These are phyloP conservation scores for Colletotrichum phormii DNA, from an alignment of 2,329 filamentous ascomycete genomes.

Conservation along the genomic window DNA sequence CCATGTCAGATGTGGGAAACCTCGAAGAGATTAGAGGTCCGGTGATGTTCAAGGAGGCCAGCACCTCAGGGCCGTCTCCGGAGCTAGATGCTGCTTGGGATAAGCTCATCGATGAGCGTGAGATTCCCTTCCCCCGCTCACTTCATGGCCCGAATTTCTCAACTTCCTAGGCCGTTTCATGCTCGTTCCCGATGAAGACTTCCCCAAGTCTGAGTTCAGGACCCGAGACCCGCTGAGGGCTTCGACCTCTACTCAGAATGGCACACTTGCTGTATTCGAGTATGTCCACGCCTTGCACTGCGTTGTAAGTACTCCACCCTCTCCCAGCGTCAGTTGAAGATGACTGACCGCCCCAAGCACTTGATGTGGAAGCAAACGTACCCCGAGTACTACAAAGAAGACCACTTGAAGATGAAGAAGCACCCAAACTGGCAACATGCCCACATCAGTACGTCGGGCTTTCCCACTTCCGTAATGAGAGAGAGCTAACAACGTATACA, in stretches of 20 bases:
- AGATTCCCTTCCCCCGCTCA: too few relatives aligned
- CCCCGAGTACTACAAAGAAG: not conserved
- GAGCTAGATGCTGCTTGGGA: not conserved
- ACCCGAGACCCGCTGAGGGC: not conserved
- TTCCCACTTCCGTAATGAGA: not conserved
- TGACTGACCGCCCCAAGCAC: not conserved
- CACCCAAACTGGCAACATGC: not conserved
- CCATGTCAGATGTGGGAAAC: not conserved
- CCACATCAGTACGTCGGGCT: not conserved
- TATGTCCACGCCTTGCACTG: not conserved
- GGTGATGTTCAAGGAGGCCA: not conserved
- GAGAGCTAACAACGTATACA: not conserved
- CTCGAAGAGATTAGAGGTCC: not conserved
- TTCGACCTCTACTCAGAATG: not conserved
- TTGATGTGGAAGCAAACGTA: not conserved
- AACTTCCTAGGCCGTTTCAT: not conserved
- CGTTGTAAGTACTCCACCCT: not conserved
- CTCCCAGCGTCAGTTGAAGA: not conserved
- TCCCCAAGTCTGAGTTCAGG: not conserved
- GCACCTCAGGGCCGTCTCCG: not conserved
- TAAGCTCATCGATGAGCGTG: not conserved
- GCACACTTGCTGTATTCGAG: not conserved
- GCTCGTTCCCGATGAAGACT: not conserved
- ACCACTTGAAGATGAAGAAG: not conserved
- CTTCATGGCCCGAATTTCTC: not conserved